Conservation (phyloP, 139 green algal genomes). For the Micractinium conductrix region DNA sequence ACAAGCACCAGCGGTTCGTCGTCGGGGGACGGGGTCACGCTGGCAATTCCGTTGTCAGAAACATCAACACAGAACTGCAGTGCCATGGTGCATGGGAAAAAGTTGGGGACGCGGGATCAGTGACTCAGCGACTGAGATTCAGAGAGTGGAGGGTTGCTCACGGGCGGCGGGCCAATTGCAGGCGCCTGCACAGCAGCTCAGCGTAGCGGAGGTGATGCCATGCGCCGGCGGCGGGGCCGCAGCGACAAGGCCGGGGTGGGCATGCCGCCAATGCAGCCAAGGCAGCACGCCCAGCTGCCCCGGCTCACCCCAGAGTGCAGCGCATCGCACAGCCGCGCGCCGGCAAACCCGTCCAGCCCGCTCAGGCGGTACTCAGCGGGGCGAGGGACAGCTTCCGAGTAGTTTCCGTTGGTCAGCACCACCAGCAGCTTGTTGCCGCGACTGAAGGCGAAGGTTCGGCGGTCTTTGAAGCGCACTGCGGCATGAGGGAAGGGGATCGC, state of each 20-base stretch:
- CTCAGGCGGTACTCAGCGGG: background rate
- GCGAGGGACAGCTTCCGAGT: background rate
- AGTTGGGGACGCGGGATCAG: too few relatives aligned
- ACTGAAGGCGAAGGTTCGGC: background rate
- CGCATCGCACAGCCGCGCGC: background rate
- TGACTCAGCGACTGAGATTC: too few relatives aligned
- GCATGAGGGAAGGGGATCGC: too few relatives aligned
- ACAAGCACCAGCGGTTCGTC: conserved; percentile 1
- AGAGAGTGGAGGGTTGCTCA: too few relatives aligned
- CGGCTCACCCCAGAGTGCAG: background rate
- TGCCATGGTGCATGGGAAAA: too few relatives aligned
- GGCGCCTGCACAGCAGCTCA: too few relatives aligned
- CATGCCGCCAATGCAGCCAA: too few relatives aligned
- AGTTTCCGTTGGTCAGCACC: background rate
- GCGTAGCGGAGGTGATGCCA: too few relatives aligned
- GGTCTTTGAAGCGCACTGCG: background rate
- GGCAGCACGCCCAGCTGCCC: too few relatives aligned
- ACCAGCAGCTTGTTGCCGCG: background rate
- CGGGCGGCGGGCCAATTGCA: too few relatives aligned
- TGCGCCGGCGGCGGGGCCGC: too few relatives aligned
- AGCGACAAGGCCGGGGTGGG: too few relatives aligned
- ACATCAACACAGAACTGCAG: background rate
- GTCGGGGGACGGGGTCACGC: background rate
- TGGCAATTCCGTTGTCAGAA: background rate
- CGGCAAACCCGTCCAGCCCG: background rate